A percentile compares a stretch with the other conserved stretches of the same genome.
phyloP scores from a whole-genome alignment of 2,329 filamentous ascomycete species.

The Helicocarpus griseus region DNA sequence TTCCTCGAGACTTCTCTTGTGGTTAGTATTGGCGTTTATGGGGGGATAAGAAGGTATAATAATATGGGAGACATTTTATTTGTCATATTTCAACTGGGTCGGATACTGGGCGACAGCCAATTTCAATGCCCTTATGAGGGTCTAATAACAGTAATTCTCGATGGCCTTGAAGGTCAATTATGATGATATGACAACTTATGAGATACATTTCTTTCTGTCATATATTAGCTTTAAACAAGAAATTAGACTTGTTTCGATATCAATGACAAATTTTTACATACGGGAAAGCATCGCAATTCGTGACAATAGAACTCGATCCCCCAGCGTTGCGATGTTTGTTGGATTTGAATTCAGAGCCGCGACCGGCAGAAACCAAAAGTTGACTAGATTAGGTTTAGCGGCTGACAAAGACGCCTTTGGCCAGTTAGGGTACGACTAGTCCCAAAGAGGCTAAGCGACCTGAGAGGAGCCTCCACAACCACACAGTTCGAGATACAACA shows the following conservation, averaged over 20 bases:
- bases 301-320: too few species aligned
- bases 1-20: neutral
- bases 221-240: neutral
- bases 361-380: neutral
- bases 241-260: too few species aligned
- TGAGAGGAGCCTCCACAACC: conserved; percentile 27
- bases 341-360: too few species aligned
- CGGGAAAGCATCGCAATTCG: neutral
- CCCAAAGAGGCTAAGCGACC: conserved; percentile 33
- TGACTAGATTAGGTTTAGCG: conserved; percentile 1
- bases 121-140: neutral
- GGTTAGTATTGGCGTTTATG: neutral
- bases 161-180: neutral
- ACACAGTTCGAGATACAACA: conserved; percentile 16
- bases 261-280: neutral
- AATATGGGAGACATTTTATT: neutral
- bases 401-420: neutral
- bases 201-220: neutral
- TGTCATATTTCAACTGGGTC: too few species aligned
- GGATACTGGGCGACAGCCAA: too few species aligned
- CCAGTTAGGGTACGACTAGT: conserved; percentile 30
- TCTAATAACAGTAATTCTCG: neutral
- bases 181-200: neutral
- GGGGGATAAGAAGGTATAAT: neutral
- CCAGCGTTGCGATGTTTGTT: too few species aligned